Conservation (phyloP, 495 filamentous ascomycete species). For the Durotheca rogersii region DNA sequence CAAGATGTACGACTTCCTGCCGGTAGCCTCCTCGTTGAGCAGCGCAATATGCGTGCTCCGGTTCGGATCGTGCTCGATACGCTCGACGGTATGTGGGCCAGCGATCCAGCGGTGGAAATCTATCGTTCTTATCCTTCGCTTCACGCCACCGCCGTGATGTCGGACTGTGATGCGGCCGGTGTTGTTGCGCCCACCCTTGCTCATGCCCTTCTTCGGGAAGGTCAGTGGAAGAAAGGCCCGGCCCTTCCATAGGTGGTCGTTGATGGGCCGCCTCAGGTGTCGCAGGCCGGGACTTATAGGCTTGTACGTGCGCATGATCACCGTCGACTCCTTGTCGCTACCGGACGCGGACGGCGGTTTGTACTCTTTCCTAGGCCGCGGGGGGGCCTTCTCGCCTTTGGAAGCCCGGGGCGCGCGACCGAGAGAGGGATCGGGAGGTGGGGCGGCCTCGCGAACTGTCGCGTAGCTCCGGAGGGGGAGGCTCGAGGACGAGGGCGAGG, state of each 20-base stretch:
- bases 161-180: constrained; percentile 80
- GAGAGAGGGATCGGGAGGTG: constrained; percentile 35
- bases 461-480: constrained; percentile 56
- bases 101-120: constrained; percentile 77
- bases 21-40: constrained; percentile 66
- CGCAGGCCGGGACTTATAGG: constrained; percentile 91
- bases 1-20: constrained; percentile 80
- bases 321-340: constrained; percentile 39
- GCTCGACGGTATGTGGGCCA: constrained; percentile 81
- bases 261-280: constrained; percentile 86
- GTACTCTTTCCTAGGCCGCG: constrained; percentile 12
- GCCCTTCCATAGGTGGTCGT: constrained; percentile 95
- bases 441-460: constrained; percentile 47
- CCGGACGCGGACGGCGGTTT: constrained; percentile 9
- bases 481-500: constrained; percentile 37
- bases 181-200: constrained; percentile 90
- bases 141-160: constrained; percentile 87
- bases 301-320: constrained; percentile 79
- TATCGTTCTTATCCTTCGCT: constrained; percentile 84
- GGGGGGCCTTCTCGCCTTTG: constrained; percentile 29
- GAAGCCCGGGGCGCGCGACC: constrained; percentile 44
- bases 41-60: constrained; percentile 92
- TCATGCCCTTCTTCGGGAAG: constrained; percentile 84
- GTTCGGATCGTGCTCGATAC: constrained; percentile 94
- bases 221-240: constrained; percentile 80